A percentile compares a stretch with the other conserved stretches of the same genome.
Evolutionary conservation across 192 early-diverging fungal genomes (phyloP).

Genomic region (Cetraspora pellucida): DNA sequence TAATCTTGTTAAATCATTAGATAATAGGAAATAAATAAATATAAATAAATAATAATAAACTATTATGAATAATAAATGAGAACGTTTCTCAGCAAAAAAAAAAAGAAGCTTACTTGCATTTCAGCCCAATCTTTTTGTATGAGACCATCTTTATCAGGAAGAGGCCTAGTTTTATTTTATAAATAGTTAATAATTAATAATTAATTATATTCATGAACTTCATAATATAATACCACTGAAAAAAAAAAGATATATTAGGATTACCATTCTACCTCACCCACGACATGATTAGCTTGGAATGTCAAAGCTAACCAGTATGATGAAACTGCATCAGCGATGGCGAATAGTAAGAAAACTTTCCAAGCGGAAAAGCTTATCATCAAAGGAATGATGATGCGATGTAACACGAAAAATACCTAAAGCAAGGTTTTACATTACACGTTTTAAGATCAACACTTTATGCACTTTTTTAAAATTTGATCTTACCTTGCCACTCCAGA

Average conservation of each 20-base stretch:
- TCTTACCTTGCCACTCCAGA: constrained; percentile 58
- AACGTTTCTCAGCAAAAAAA: too few species aligned
- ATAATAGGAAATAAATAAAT: background rate
- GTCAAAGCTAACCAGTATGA: constrained; percentile 57
- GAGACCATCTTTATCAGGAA: constrained; percentile 50
- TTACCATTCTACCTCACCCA: constrained; percentile 57
- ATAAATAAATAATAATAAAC: background rate
- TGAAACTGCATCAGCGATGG: constrained; percentile 50
- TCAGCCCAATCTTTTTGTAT: constrained; percentile 59
- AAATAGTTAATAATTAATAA: background rate
- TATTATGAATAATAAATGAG: background rate
- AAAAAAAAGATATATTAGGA: background rate
- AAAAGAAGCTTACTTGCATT: constrained; percentile 41
- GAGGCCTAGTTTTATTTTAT: constrained; percentile 35
- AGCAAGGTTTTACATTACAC: background rate
- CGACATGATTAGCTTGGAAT: constrained; percentile 66
- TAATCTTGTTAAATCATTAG: constrained; percentile 26
- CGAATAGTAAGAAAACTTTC: constrained; percentile 47
- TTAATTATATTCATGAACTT: background rate
- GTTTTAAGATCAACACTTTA: too few species aligned
- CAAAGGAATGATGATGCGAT: constrained; percentile 51
- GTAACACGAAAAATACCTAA: constrained; percentile 50
- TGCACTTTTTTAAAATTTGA: too few species aligned
- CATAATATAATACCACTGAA: background rate
- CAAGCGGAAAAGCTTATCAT: constrained; percentile 34